Evolutionary conservation across 495 filamentous ascomycete genomes (phyloP), one percentile per base, ranked within the genome.

Genomic region (Talaromyces nanjingensis): DNA sequence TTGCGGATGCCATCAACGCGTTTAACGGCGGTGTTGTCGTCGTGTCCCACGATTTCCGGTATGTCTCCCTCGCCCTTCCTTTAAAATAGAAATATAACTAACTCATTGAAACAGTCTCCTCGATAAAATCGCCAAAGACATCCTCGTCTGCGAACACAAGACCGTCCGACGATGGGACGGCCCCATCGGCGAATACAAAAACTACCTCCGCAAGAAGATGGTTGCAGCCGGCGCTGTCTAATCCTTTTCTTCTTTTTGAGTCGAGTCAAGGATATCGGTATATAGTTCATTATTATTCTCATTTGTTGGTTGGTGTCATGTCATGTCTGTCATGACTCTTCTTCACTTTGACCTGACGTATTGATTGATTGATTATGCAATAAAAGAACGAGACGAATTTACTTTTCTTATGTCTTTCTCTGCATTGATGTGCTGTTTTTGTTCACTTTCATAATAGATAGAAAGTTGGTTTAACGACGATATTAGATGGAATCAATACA

Each of bases 71-170:
- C n/a, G n/a, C n/a, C n/a, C n/a, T n/a, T n/a, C n/a, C n/a, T n/a
- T n/a, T n/a, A n/a, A n/a, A n/a, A n/a, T n/a, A n/a, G n/a, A n/a
- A n/a, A n/a, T 56, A 24, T 24, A 24, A 24, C 22, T 76, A 65
- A 75, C 60, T 49, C 58, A 57, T 58, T 59, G 18, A 42, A 56
- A 45, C 67, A 93, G 91, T 81, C 81, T 99, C 66, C 88, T 99
- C 65, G 94, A 99, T 83, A 98, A 96, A 84, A 99, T 99, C 74
- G 94, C 94, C 67, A 99, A 98, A 84, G 92, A 99, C 73, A 99
- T 99, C 77, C 86, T 98, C 76, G 94, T 99, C 39, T 99, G 94
- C 79, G 96, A 99, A 78, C 89, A 98, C 84, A 91, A 89, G 83
- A 91, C 91, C 2, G 89, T 98, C 66, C 86, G 84, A 67, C 77